phyloP scores from a whole-genome alignment of 208 protist species.

The Trypanosomatidae sp. region DNA sequence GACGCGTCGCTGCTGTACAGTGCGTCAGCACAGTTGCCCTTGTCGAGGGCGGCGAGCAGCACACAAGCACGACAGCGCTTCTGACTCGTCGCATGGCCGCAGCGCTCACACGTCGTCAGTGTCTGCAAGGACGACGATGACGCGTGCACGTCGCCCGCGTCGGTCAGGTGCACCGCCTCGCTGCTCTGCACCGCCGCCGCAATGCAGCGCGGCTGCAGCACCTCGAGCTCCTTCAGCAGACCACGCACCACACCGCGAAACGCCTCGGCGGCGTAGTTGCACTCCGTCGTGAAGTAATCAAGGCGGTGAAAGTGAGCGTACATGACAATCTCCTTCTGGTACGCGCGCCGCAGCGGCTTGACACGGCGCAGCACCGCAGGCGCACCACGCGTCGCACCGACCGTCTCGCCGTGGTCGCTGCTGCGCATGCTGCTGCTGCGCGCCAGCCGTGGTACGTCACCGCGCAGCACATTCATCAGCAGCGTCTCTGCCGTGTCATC shows the following conservation, averaged over 20 bases:
- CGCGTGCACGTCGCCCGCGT: slow-evolving; percentile 21
- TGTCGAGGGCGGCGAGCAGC: slow-evolving; percentile 83
- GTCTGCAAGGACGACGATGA: too few species aligned
- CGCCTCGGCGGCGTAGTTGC: slow-evolving; percentile 94
- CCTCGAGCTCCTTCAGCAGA: slow-evolving; percentile 92
- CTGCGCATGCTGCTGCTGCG: slow-evolving; percentile 15
- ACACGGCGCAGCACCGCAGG: slow-evolving; percentile 72
- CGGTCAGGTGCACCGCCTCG: slow-evolving; percentile 61
- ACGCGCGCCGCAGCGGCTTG: slow-evolving; percentile 96
- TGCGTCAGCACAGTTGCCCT: slow-evolving; percentile 26
- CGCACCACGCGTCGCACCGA: slow-evolving; percentile 5
- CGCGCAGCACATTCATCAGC: slow-evolving; percentile 95
- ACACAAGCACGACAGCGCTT: slow-evolving; percentile 90
- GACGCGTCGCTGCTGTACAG: too few species aligned
- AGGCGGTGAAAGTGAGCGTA: slow-evolving; percentile 97
- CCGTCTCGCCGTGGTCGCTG: slow-evolving; percentile 5
- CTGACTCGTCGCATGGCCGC: slow-evolving; percentile 88
- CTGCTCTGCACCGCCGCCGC: slow-evolving; percentile 86
- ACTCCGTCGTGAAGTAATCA: slow-evolving; percentile 97
- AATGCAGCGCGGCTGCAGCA: slow-evolving; percentile 82
- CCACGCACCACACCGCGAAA: slow-evolving; percentile 91
- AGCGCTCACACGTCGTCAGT: slow-evolving; percentile 62
- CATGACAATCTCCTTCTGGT: slow-evolving; percentile 98
- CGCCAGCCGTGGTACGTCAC: slow-evolving; percentile 87
- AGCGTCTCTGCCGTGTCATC: slow-evolving; percentile 98